phyloP scores from a whole-genome alignment of 495 filamentous ascomycete species.

The Thermothielavioides terrestris region DNA sequence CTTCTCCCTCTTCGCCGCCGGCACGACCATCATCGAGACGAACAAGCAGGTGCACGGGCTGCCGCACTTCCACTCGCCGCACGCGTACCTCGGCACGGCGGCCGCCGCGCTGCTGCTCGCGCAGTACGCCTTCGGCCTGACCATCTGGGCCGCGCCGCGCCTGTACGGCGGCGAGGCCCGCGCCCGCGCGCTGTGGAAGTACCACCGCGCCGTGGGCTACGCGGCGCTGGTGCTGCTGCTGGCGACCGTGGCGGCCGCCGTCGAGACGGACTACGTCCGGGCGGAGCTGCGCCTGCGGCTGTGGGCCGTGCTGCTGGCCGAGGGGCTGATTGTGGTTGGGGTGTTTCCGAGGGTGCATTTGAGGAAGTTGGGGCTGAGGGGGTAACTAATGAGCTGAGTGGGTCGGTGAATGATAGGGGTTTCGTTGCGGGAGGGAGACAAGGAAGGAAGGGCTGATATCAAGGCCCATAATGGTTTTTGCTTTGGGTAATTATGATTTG shows the following conservation, averaged over 20 bases:
- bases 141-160: constrained; percentile 62
- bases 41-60: constrained; percentile 60
- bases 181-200: constrained; percentile 80
- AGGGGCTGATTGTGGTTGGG: constrained; percentile 55
- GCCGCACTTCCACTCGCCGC: constrained; percentile 64
- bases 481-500: too few relatives aligned
- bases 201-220: constrained; percentile 77
- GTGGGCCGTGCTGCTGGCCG: constrained; percentile 58
- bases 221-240: constrained; percentile 58
- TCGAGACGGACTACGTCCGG: constrained; percentile 60
- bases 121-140: constrained; percentile 70
- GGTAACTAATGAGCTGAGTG: too few relatives aligned
- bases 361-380: constrained; percentile 58
- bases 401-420: background rate
- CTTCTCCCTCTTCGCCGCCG: constrained; percentile 51
- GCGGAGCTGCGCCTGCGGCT: constrained; percentile 55
- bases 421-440: too few relatives aligned
- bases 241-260: constrained; percentile 66
- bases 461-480: too few relatives aligned
- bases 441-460: background rate
- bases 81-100: constrained; percentile 69
- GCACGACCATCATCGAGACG: constrained; percentile 68
- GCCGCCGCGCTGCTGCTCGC: constrained; percentile 63
- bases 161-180: constrained; percentile 70
- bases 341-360: constrained; percentile 71